phyloP scores from a whole-genome alignment of 2,329 filamentous ascomycete genomes.

The Pseudonectria buxi region DNA sequence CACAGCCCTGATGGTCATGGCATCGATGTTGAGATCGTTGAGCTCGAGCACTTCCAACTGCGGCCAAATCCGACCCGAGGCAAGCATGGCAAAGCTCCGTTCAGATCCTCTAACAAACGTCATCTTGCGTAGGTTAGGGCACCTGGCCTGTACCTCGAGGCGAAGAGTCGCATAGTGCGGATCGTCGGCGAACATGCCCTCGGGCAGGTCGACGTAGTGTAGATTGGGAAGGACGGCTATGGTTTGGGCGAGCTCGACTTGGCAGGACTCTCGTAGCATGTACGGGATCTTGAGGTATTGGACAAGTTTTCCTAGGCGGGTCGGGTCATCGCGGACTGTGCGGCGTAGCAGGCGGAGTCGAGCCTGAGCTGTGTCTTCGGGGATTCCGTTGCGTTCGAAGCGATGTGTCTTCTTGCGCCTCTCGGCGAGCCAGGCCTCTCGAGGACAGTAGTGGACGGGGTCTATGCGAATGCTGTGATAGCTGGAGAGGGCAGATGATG shows the following conservation, averaged over 20 bases:
- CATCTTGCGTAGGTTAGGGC: slow-evolving; percentile 83
- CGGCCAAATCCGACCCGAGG: slow-evolving; percentile 59
- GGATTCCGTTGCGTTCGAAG: slow-evolving; percentile 70
- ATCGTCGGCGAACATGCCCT: slow-evolving; percentile 81
- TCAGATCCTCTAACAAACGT: slow-evolving; percentile 74
- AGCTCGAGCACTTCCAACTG: slow-evolving; percentile 69
- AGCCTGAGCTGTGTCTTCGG: slow-evolving; percentile 70
- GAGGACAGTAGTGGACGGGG: slow-evolving; percentile 86
- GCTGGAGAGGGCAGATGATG: slow-evolving; percentile 36
- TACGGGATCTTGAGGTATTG: slow-evolving; percentile 83
- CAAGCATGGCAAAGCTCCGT: slow-evolving; percentile 64
- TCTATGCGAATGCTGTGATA: slow-evolving; percentile 91
- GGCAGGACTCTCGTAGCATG: slow-evolving; percentile 85
- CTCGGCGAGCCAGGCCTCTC: slow-evolving; percentile 74
- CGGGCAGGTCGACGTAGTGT: slow-evolving; percentile 83
- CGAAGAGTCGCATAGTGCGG: slow-evolving; percentile 66
- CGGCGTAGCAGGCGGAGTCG: slow-evolving; percentile 74
- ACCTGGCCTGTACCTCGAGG: slow-evolving; percentile 77
- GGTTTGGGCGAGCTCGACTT: slow-evolving; percentile 76
- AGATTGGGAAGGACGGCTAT: slow-evolving; percentile 81
- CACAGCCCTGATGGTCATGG: slow-evolving; percentile 61
- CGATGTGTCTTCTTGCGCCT: slow-evolving; percentile 67
- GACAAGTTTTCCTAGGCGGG: slow-evolving; percentile 61
- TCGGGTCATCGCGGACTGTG: slow-evolving; percentile 71
- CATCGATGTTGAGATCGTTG: slow-evolving; percentile 61